Percentiles rank a stretch among this genome's conserved stretches.
Conservation (phyloP, 768 basidiomycete species). For the Mycena amicta region DNA sequence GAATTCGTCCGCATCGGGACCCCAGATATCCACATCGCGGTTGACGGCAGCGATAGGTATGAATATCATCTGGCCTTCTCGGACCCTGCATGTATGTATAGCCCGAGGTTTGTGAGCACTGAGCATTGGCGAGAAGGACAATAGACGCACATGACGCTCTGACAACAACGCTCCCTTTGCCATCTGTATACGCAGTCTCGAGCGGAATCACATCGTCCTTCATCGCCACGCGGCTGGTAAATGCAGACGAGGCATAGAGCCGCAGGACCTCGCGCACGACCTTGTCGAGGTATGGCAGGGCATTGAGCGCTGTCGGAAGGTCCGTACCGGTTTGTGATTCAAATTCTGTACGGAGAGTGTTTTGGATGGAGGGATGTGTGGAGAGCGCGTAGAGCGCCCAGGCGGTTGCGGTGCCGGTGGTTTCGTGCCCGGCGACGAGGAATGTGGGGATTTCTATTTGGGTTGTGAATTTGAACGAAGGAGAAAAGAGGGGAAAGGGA, state of each 20-base stretch:
- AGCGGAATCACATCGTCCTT: slow-evolving; percentile 49
- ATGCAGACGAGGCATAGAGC: slow-evolving; percentile 37
- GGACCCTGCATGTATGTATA: slow-evolving; percentile 20
- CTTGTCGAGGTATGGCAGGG: slow-evolving; percentile 52
- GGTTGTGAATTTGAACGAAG: too few relatives aligned
- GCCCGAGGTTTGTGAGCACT: too few relatives aligned
- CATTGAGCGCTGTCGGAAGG: slow-evolving; percentile 20
- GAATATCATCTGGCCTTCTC: slow-evolving; percentile 28
- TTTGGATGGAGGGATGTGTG: not conserved
- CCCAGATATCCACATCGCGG: slow-evolving; percentile 38
- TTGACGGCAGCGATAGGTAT: slow-evolving; percentile 32
- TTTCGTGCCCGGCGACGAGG: slow-evolving; percentile 1
- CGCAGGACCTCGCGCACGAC: slow-evolving; percentile 45
- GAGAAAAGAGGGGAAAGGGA: not conserved
- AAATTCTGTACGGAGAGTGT: not conserved
- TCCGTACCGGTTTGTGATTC: slow-evolving; percentile 7
- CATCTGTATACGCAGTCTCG: slow-evolving; percentile 27
- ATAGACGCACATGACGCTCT: not conserved
- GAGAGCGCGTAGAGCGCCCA: not conserved
- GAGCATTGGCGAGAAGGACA: too few relatives aligned
- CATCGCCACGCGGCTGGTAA: slow-evolving; percentile 28
- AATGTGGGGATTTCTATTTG: slow-evolving; percentile 35
- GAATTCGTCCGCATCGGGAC: slow-evolving; percentile 46
- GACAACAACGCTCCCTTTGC: slow-evolving; percentile 21
- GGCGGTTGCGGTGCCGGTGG: not conserved